Conservation (phyloP, 805 yeast genomes). For the Ogataea trehalophila region DNA sequence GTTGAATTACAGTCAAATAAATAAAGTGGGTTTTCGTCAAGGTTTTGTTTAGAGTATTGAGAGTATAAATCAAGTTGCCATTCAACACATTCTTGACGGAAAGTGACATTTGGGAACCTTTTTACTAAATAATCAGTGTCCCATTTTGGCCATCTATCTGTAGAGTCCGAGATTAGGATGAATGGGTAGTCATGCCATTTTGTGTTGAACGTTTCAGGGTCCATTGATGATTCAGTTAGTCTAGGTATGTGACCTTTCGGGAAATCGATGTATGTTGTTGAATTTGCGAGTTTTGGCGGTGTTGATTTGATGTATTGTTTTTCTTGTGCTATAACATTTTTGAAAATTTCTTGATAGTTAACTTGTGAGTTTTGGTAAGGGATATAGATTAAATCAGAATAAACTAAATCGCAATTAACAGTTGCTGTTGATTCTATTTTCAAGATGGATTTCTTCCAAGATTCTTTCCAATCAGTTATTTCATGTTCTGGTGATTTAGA, state of each 20-base stretch:
- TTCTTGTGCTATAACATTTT: slow-evolving; percentile 46
- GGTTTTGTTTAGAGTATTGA: slow-evolving; percentile 54
- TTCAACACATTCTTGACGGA: slow-evolving; percentile 80
- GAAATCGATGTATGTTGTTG: slow-evolving; percentile 8
- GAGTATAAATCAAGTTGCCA: slow-evolving; percentile 67
- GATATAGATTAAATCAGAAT: slow-evolving; percentile 73
- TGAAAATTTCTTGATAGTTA: slow-evolving; percentile 48
- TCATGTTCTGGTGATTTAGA: slow-evolving; percentile 5
- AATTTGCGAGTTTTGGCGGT: slow-evolving; percentile 6
- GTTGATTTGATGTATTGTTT: slow-evolving; percentile 8
- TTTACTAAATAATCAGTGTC: slow-evolving; percentile 40
- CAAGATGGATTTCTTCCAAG: slow-evolving; percentile 69
- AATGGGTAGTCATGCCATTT: slow-evolving; percentile 58
- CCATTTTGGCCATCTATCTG: slow-evolving; percentile 61
- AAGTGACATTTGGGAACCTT: slow-evolving; percentile 55
- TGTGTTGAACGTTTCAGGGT: slow-evolving; percentile 38
- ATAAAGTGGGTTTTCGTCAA: slow-evolving; percentile 82
- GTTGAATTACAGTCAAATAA: slow-evolving; percentile 74
- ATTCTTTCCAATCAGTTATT: slow-evolving; percentile 56
- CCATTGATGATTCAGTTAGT: slow-evolving; percentile 39
- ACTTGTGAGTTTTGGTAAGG: slow-evolving; percentile 81
- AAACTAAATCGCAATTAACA: slow-evolving; percentile 47
- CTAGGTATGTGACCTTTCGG: slow-evolving; percentile 44
- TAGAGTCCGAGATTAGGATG: slow-evolving; percentile 22
- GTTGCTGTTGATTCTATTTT: slow-evolving; percentile 36